Base-by-base conservation (phyloP, 2,329 filamentous ascomycete species). In the Sphaerostilbella broomeana region DNA sequence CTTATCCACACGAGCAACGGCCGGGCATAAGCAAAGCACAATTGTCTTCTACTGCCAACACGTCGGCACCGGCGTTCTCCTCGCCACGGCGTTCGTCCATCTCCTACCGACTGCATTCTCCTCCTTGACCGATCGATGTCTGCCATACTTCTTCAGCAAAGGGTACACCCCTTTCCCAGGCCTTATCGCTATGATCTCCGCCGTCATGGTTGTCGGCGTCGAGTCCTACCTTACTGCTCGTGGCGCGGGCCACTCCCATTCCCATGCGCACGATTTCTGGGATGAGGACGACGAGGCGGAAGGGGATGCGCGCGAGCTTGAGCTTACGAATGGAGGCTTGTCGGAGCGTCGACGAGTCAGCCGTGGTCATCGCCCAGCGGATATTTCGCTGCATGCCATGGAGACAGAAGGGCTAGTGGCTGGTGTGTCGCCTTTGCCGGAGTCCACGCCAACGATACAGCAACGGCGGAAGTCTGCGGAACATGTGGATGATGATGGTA, bases 201-300 rank as follows among this genome's bases (percentile, higher is more conserved):
- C 86, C n/a, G 71, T 94, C 43, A 67, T 84, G 4, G 88, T 95
- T 3, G 86, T 94, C 6, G 76, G 79, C 2, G 74, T 95, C 37
- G 90, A 97, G 61, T 94, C 92, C 65, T 87, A 88, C 58, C 81
- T 97, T 50, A 88, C 87, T 0, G 84, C 81, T 2, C 64, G 77
- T 40, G 78, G 78, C 29, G 79, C 77, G 2, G 69, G 75, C 2
- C 78, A 79, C 52, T 74, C 73, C 1, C 74, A 81, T 52, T 70
- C 73, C 1, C 77, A 80, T 47, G 59, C 65, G 21, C 67, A 66
- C 40, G 56, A 56, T 9, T 60, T 61, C 22, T 74, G 69, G 59
- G 73, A 73, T 63, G 70, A 73, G 22, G 67, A 69, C 4, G 64
- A 68, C 12, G 65, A 53, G 19, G 63, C 63, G 10, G 60, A 56